Evolutionary conservation across 441 rosid genomes (phyloP).

Genomic region (Pelargonium citronellum): DNA sequence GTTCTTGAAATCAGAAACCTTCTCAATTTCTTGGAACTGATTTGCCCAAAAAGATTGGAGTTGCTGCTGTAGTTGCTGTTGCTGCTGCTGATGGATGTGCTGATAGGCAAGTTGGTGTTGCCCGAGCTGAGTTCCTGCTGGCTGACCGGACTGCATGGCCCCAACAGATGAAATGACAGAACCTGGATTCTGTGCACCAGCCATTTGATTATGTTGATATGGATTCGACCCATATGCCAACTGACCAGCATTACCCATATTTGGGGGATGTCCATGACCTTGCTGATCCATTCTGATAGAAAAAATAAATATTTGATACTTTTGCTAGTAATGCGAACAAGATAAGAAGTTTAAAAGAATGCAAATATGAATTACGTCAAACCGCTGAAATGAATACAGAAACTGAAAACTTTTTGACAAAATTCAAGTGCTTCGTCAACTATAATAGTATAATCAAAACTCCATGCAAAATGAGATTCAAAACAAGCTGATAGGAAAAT

Average conservation of each 20-base stretch:
- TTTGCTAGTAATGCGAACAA: conserved; percentile 17
- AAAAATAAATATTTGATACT: conserved; percentile 16
- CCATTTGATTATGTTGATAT: conserved; percentile 56
- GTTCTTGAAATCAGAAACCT: conserved; percentile 69
- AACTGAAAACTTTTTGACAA: neutral
- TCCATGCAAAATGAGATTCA: neutral
- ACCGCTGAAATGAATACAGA: neutral
- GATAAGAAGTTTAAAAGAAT: neutral
- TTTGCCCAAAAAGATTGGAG: conserved; percentile 68
- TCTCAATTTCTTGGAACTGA: conserved; percentile 65
- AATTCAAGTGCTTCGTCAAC: neutral
- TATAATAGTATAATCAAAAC: too few species aligned
- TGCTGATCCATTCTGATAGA: conserved; percentile 63
- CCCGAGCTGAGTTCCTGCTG: conserved; percentile 48
- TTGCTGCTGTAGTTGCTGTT: conserved; percentile 73
- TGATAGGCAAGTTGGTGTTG: conserved; percentile 75
- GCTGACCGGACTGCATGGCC: conserved; percentile 41
- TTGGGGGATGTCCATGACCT: conserved; percentile 64
- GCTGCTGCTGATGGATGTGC: conserved; percentile 75
- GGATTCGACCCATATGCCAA: conserved; percentile 53
- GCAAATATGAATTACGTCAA: conserved; percentile 2
- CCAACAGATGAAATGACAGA: conserved; percentile 35
- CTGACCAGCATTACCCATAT: conserved; percentile 40
- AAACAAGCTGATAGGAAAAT: neutral
- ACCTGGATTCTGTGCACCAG: conserved; percentile 36